A percentile compares a stretch with the other conserved stretches of the same genome.
Evolutionary conservation across 768 basidiomycete genomes (phyloP).

Genomic region (Tylopilus cervinicoccineus): DNA sequence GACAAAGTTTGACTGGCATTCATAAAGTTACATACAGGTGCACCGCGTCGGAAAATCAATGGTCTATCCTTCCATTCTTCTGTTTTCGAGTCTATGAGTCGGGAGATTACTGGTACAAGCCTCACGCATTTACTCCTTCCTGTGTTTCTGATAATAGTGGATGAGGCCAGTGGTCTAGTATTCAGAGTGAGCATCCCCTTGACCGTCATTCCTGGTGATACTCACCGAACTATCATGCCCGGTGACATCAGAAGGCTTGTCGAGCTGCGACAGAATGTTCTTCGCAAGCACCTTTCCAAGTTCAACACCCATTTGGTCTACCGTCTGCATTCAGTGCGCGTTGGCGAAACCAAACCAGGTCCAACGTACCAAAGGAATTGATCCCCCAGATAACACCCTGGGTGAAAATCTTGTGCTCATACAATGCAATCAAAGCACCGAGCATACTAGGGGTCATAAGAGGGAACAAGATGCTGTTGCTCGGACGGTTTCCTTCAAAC

Average conservation of each 20-base stretch:
- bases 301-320: slow-evolving; percentile 99
- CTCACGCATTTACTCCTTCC: slow-evolving; percentile 56
- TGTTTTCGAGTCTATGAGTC: background rate
- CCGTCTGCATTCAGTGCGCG: background rate
- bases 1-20: background rate
- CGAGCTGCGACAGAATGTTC: slow-evolving; percentile 88
- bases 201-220: background rate
- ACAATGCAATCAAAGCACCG: slow-evolving; percentile 83
- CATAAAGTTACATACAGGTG: slow-evolving; percentile 14
- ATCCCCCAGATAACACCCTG: slow-evolving; percentile 98
- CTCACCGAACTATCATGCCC: slow-evolving; percentile 85
- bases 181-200: slow-evolving; percentile 3
- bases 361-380: slow-evolving; percentile 86
- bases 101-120: background rate
- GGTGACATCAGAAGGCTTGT: slow-evolving; percentile 68
- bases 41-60: background rate
- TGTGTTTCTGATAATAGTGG: slow-evolving; percentile 91
- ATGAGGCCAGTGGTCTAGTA: slow-evolving; percentile 89
- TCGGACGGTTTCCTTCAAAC: slow-evolving; percentile 95
- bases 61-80: slow-evolving; percentile 5
- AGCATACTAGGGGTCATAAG: slow-evolving; percentile 85
- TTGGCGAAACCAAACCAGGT: background rate
- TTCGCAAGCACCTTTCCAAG: slow-evolving; percentile 97
- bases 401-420: slow-evolving; percentile 99
- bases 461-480: slow-evolving; percentile 95